phyloP scores from a whole-genome alignment of 345 rosid genomes.

The Eucalyptus tenuipes region DNA sequence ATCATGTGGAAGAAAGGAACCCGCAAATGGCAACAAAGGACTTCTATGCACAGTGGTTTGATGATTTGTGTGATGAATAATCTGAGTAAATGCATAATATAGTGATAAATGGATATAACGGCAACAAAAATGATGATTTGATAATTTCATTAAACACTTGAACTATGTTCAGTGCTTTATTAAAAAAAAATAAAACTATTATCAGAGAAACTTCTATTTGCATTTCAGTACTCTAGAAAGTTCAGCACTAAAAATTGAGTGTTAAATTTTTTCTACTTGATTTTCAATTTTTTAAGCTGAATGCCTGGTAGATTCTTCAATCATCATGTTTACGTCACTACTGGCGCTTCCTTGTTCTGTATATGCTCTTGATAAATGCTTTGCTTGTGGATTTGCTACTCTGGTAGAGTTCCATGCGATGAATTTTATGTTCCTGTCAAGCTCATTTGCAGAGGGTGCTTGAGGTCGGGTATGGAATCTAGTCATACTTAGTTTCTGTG shows the following conservation, averaged over 20 bases:
- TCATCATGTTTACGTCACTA: neutral
- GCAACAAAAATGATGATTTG: neutral
- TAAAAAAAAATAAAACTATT: neutral
- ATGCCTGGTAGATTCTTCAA: neutral
- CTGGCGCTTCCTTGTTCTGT: neutral
- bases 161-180: neutral
- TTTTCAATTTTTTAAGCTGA: neutral
- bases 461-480: neutral
- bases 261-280: neutral
- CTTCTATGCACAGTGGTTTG: neutral
- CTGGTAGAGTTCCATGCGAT: neutral
- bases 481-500: neutral
- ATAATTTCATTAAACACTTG: neutral
- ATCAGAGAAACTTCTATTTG: neutral
- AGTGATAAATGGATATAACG: neutral
- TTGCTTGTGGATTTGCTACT: neutral
- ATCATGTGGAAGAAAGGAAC: neutral
- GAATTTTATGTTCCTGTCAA: neutral
- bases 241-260: neutral
- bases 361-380: neutral
- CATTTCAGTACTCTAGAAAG: neutral
- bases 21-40: neutral
- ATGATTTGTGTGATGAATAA: neutral
- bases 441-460: neutral
- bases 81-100: neutral